phyloP scores from a whole-genome alignment of 1,284 basidiomycete species.

The Tetrapyrgos nigripes region DNA sequence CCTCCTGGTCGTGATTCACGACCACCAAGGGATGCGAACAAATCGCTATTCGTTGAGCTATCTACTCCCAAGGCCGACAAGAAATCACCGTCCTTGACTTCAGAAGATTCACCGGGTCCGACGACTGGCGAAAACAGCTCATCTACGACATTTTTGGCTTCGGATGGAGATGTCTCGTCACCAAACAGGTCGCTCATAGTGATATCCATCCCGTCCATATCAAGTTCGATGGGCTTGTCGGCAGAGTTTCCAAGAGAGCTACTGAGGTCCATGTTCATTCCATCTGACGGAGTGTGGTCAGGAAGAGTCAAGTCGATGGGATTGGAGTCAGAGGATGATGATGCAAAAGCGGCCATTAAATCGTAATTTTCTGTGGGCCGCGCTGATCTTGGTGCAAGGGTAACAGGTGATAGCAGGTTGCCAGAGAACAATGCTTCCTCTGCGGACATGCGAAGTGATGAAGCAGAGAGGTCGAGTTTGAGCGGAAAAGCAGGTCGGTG shows the following conservation, averaged over 20 bases:
- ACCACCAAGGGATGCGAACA: constrained; percentile 35
- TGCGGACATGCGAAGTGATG: constrained; percentile 63
- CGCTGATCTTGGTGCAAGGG: constrained; percentile 78
- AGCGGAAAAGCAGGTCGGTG: constrained; percentile 71
- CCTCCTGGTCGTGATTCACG: constrained; percentile 4
- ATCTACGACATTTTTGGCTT: constrained; percentile 38
- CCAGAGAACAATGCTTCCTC: constrained; percentile 64
- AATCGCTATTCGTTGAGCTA: constrained; percentile 24
- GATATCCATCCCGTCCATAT: constrained; percentile 72
- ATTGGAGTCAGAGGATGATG: constrained; percentile 29
- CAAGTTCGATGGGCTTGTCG: constrained; percentile 82
- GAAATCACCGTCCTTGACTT: constrained; percentile 30
- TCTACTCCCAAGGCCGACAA: constrained; percentile 25
- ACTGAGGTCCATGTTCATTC: constrained; percentile 39
- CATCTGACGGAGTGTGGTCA: constrained; percentile 28
- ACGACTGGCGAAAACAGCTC: constrained; percentile 54
- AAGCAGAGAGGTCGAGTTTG: constrained; percentile 75
- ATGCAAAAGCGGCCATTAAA: constrained; percentile 63
- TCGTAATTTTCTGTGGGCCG: constrained; percentile 60
- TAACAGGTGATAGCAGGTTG: constrained; percentile 76
- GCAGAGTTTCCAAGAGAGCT: constrained; percentile 61
- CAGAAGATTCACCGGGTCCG: constrained; percentile 20
- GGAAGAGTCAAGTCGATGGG: constrained; percentile 53
- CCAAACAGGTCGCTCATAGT: constrained; percentile 61
- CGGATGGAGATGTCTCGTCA: constrained; percentile 39